These are phyloP conservation scores for Fraxinus cuspidata DNA, from an alignment of 257 asterid species.

Conservation along the genomic window DNA sequence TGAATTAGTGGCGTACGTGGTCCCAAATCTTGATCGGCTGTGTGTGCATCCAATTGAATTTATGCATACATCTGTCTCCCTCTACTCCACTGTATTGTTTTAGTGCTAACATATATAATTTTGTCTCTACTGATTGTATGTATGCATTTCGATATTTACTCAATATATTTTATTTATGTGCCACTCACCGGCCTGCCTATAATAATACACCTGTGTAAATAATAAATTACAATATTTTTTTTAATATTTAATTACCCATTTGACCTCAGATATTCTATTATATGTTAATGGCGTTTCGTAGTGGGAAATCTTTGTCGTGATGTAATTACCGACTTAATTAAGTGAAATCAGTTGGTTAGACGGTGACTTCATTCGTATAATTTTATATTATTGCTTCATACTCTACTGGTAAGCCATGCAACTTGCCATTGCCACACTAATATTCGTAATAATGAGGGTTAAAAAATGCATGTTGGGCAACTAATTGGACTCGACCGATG, in stretches of 20 bases:
- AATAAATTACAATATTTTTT: neutral
- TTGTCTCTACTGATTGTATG: neutral
- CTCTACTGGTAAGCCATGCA: neutral
- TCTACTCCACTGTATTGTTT: neutral
- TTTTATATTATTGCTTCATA: neutral
- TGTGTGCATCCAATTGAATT: neutral
- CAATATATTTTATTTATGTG: neutral
- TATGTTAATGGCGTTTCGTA: neutral
- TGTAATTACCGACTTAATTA: neutral
- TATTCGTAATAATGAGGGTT: neutral
- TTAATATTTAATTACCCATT: neutral
- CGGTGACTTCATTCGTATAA: neutral
- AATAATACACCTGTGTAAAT: neutral
- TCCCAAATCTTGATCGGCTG: neutral
- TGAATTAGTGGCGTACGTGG: neutral
- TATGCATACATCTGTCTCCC: neutral
- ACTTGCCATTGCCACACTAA: neutral
- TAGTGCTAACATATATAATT: neutral
- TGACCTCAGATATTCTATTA: neutral
- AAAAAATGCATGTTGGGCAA: neutral
- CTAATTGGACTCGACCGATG: no score
- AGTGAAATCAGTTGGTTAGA: neutral
- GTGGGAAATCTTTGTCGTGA: neutral
- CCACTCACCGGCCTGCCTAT: neutral
- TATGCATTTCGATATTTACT: neutral